These are phyloP conservation scores for Picea engelmannii DNA, from an alignment of 83 land plant species.

Conservation along the genomic window DNA sequence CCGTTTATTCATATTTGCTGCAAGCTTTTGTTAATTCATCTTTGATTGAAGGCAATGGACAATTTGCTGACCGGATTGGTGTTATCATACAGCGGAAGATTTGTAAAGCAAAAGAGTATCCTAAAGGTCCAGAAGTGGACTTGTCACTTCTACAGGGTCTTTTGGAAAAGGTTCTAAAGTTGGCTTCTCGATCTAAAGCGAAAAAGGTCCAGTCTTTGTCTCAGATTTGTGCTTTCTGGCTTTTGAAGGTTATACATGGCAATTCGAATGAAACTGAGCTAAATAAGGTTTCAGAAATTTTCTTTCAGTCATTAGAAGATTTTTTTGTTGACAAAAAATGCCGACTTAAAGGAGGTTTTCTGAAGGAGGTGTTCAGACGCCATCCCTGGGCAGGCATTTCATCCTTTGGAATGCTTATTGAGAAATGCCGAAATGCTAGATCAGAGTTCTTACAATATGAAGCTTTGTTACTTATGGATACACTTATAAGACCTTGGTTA, in stretches of 20 bases:
- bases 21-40: slow-evolving; percentile 64
- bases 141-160: slow-evolving; percentile 42
- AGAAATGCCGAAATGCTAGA: slow-evolving; percentile 58
- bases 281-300: slow-evolving; percentile 31
- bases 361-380: slow-evolving; percentile 67
- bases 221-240: slow-evolving; percentile 74
- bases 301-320: slow-evolving; percentile 39
- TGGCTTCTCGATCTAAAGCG: slow-evolving; percentile 53
- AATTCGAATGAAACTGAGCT: slow-evolving; percentile 39
- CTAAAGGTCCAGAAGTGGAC: slow-evolving; percentile 60
- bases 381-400: slow-evolving; percentile 60
- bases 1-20: slow-evolving; percentile 53
- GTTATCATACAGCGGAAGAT: slow-evolving; percentile 67
- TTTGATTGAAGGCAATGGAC: slow-evolving; percentile 49
- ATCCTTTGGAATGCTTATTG: slow-evolving; percentile 59
- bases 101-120: slow-evolving; percentile 79
- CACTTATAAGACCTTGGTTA: slow-evolving; percentile 39
- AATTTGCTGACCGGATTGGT: slow-evolving; percentile 65
- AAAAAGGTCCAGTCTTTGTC: slow-evolving; percentile 59
- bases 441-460: slow-evolving; percentile 64
- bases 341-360: slow-evolving; percentile 53
- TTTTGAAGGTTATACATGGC: slow-evolving; percentile 69
- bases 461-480: slow-evolving; percentile 54
- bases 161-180: slow-evolving; percentile 60
- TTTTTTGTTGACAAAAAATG: slow-evolving; percentile 68